These are phyloP conservation scores for Cystofilobasidium macerans DNA, from an alignment of 768 basidiomycete species.

Conservation along the genomic window DNA sequence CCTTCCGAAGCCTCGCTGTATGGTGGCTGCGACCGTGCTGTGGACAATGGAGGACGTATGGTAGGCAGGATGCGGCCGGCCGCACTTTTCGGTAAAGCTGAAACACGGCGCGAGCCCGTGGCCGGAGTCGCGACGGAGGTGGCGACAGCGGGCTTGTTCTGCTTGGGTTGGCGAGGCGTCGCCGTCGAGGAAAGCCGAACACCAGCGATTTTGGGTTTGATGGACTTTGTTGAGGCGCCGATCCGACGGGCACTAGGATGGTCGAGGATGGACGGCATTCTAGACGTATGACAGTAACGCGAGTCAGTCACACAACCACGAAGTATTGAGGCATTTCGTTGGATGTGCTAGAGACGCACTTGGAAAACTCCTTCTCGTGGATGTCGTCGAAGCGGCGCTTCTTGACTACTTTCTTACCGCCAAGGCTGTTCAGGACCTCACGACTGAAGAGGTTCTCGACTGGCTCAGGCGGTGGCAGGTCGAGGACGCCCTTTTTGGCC, in stretches of 20 bases:
- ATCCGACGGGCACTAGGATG: conserved; percentile 12
- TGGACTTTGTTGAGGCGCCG: neutral
- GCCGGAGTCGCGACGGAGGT: neutral
- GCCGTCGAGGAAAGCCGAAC: neutral
- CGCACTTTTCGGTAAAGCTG: neutral
- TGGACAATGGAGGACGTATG: no score
- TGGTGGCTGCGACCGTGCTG: neutral
- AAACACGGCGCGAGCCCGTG: neutral
- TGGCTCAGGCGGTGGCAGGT: neutral
- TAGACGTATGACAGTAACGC: neutral
- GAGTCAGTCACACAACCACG: no score
- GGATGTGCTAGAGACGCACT: conserved; percentile 1
- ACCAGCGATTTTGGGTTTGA: neutral
- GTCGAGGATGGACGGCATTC: conserved; percentile 19
- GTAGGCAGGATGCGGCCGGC: neutral
- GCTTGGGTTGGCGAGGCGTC: neutral
- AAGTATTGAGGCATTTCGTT: no score
- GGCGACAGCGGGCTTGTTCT: neutral
- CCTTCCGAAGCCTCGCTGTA: neutral
- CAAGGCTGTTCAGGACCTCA: neutral
- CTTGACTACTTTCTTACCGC: neutral
- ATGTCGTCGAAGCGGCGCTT: conserved; percentile 25
- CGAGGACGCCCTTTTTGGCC: conserved; percentile 1
- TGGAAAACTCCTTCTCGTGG: conserved; percentile 25
- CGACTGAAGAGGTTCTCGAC: neutral